Conservation (phyloP, 768 basidiomycete species). For the Naematelia aurantialba region DNA sequence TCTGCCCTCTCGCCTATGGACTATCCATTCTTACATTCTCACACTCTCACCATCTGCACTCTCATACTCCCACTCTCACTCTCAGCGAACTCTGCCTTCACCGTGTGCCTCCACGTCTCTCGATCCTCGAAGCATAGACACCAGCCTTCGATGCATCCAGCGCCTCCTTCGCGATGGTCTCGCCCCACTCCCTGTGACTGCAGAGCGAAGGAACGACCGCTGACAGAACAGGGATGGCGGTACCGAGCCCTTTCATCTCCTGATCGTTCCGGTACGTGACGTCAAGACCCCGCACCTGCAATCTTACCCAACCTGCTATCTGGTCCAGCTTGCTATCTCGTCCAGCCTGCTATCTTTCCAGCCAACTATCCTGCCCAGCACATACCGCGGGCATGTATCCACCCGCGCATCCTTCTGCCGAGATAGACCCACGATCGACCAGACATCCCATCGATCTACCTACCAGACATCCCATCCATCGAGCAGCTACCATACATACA, state of each 20-base stretch:
- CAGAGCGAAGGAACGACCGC: neutral
- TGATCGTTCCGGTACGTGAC: constrained; percentile 43
- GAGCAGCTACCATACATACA: too few species aligned
- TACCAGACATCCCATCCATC: too few species aligned
- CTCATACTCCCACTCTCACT: too few species aligned
- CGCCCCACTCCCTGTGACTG: too few species aligned
- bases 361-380: neutral
- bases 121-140: too few species aligned
- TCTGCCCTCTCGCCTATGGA: neutral
- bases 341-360: too few species aligned
- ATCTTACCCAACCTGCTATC: too few species aligned
- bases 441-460: constrained; percentile 1
- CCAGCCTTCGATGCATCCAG: too few species aligned
- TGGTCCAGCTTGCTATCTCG: too few species aligned
- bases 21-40: neutral
- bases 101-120: neutral
- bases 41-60: too few species aligned
- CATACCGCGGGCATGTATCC: neutral
- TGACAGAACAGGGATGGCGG: constrained; percentile 28
- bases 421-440: neutral
- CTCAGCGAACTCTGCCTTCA: neutral
- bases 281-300: neutral
- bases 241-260: constrained; percentile 28
- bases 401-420: neutral
- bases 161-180: too few species aligned